These are phyloP conservation scores for Penicillium dipodomyicola DNA, from an alignment of 495 filamentous ascomycete species.

Conservation along the genomic window DNA sequence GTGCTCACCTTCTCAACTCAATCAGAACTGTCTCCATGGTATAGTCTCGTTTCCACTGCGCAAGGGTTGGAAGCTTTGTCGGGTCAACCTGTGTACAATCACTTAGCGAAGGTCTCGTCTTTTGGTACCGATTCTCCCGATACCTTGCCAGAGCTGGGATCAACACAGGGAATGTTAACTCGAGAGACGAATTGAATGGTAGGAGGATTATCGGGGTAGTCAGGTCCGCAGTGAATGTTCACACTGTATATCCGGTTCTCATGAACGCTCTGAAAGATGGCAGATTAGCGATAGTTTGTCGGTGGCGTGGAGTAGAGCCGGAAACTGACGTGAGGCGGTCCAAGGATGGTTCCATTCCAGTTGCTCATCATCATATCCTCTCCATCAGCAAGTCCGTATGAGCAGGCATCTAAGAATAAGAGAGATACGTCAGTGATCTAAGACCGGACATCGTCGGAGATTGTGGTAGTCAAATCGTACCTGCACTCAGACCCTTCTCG, in stretches of 20 bases:
- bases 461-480: conserved; percentile 41
- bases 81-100: conserved; percentile 67
- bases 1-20: conserved; percentile 71
- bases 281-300: conserved; percentile 14
- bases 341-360: conserved; percentile 97
- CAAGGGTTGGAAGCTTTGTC: conserved; percentile 74
- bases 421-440: conserved; percentile 16
- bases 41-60: conserved; percentile 82
- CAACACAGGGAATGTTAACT: conserved; percentile 94
- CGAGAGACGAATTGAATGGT: conserved; percentile 86
- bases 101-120: conserved; percentile 1
- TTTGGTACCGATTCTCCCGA: background rate
- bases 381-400: conserved; percentile 90
- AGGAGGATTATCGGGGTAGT: conserved; percentile 87
- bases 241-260: conserved; percentile 98
- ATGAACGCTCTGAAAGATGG: conserved; percentile 71
- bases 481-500: conserved; percentile 94
- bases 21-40: conserved; percentile 94
- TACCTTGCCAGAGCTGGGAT: conserved; percentile 71
- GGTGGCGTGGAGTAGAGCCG: conserved; percentile 3
- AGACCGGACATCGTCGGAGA: conserved; percentile 6
- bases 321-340: conserved; percentile 83
- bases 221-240: conserved; percentile 90
- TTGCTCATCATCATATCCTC: conserved; percentile 97
- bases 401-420: conserved; percentile 75